A percentile compares a stretch with the other conserved stretches of the same genome.
Conservation (phyloP, 306 rosid species). For the Quercus agrifolia region DNA sequence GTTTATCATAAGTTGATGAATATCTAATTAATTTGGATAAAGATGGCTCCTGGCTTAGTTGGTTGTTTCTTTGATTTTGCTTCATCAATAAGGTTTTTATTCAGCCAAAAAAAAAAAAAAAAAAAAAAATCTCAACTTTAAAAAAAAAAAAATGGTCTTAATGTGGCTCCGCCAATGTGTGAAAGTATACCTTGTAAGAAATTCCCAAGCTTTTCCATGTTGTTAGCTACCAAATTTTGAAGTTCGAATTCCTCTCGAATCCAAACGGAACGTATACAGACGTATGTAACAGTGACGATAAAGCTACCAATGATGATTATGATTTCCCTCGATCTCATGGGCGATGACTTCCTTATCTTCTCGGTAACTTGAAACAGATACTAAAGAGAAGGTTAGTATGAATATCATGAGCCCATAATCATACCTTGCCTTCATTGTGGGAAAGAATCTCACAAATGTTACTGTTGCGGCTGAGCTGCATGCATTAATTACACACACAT, state of each 20-base stretch:
- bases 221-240: slow-evolving; percentile 32
- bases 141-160: no score
- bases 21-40: no score
- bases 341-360: slow-evolving; percentile 27
- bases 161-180: no score
- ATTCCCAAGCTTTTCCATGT: slow-evolving; percentile 34
- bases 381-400: slow-evolving; percentile 44
- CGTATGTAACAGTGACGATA: slow-evolving; percentile 18
- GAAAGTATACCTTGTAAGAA: not conserved
- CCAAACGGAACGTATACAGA: slow-evolving; percentile 47
- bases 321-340: slow-evolving; percentile 15
- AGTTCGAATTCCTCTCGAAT: slow-evolving; percentile 35
- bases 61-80: no score
- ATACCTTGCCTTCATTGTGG: slow-evolving; percentile 40
- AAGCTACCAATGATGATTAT: slow-evolving; percentile 37
- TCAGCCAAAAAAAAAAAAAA: no score
- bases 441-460: slow-evolving; percentile 49
- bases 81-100: no score
- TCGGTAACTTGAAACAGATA: slow-evolving; percentile 39
- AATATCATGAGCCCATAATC: slow-evolving; percentile 53
- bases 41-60: no score
- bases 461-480: slow-evolving; percentile 26
- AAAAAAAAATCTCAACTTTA: no score
- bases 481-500: no score
- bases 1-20: no score